phyloP scores from a whole-genome alignment of 768 basidiomycete genomes.

The Russula ochroleuca region DNA sequence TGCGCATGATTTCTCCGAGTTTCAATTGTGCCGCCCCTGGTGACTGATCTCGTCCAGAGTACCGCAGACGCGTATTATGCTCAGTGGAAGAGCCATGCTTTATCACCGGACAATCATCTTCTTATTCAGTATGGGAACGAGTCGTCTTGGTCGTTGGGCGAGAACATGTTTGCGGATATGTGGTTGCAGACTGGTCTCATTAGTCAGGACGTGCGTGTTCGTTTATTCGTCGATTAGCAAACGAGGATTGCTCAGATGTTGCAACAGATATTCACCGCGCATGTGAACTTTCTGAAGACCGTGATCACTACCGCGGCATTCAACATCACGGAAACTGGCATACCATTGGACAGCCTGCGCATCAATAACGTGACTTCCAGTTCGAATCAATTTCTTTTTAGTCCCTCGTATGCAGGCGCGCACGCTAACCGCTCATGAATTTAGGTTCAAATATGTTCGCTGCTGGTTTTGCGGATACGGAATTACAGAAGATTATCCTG shows the following conservation, averaged over 20 bases:
- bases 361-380: slow-evolving; percentile 12
- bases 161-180: slow-evolving; percentile 24
- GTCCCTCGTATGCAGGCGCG: not conserved
- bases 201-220: slow-evolving; percentile 9
- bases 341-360: slow-evolving; percentile 22
- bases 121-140: slow-evolving; percentile 13
- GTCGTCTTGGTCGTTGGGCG: slow-evolving; percentile 22
- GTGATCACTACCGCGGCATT: not conserved
- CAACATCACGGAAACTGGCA: slow-evolving; percentile 3
- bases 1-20: not conserved
- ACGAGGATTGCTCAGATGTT: not conserved
- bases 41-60: slow-evolving; percentile 1
- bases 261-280: slow-evolving; percentile 14
- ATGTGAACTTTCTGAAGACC: slow-evolving; percentile 16
- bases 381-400: not conserved
- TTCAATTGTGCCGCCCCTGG: not conserved
- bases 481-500: slow-evolving; percentile 1
- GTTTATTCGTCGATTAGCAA: no score
- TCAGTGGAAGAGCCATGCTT: slow-evolving; percentile 17
- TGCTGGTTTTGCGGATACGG: slow-evolving; percentile 3
- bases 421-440: not conserved
- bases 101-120: slow-evolving; percentile 17
- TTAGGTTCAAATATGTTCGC: slow-evolving; percentile 25
- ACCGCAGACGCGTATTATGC: not conserved
- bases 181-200: slow-evolving; percentile 23